Percentiles rank a stretch among this genome's conserved stretches.
Conservation (phyloP, 139 green algal species). For the Klebsormidium nitens region DNA sequence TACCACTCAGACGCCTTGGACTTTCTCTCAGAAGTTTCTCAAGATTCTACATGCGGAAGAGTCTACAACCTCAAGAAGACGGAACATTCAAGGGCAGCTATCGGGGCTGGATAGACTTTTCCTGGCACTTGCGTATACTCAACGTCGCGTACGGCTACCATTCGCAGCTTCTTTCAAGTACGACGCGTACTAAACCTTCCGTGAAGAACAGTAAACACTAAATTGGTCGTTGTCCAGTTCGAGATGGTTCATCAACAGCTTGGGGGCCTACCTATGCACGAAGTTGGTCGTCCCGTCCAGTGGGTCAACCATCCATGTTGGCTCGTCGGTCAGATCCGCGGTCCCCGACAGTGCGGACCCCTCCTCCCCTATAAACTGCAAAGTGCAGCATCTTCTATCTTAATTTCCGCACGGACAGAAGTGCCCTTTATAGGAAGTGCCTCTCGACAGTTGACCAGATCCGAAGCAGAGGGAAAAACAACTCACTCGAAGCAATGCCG, state of each 20-base stretch:
- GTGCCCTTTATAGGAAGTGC: no score
- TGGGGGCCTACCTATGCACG: slow-evolving; percentile 68
- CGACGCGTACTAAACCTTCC: not conserved
- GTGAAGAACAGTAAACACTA: not conserved
- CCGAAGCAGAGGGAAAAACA: no score
- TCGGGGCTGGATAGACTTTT: not conserved
- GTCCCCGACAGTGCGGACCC: slow-evolving; percentile 15
- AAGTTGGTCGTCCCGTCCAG: slow-evolving; percentile 98
- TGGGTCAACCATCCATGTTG: slow-evolving; percentile 89
- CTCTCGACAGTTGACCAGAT: no score
- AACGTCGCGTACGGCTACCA: not conserved
- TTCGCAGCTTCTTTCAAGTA: not conserved
- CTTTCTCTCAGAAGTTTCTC: not conserved
- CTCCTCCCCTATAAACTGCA: slow-evolving; percentile 57
- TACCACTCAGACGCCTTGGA: not conserved
- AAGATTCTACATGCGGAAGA: not conserved
- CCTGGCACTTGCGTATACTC: not conserved
- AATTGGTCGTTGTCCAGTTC: not conserved
- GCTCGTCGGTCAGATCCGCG: slow-evolving; percentile 57
- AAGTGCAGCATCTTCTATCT: no score
- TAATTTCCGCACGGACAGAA: no score
- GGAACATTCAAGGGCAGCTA: not conserved
- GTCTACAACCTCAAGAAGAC: not conserved
- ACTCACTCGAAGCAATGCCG: no score
- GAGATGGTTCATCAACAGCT: not conserved